Conservation (phyloP, 768 basidiomycete species). For the Guyanaporus albipodus region DNA sequence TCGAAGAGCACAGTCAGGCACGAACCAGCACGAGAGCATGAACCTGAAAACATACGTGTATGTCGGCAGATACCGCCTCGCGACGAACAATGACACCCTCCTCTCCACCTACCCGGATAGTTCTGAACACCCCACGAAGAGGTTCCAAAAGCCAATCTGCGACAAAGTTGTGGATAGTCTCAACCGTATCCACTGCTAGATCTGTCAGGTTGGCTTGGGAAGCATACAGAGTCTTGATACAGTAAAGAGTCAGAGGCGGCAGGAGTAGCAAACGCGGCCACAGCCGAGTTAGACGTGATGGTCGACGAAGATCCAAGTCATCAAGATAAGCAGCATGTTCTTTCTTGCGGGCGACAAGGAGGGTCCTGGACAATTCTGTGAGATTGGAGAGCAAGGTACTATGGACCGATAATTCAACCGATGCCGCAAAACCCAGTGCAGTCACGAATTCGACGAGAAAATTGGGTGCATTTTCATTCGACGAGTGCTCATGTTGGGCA, state of each 20-base stretch:
- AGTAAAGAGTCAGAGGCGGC: constrained; percentile 62
- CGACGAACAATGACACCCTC: constrained; percentile 70
- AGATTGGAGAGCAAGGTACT: constrained; percentile 12
- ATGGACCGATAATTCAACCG: constrained; percentile 11
- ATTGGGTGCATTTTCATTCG: constrained; percentile 2
- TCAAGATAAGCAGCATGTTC: constrained; percentile 30
- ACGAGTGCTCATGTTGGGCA: constrained; percentile 1
- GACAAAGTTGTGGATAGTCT: constrained; percentile 71
- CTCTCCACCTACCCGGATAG: constrained; percentile 78
- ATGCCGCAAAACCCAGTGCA: constrained; percentile 16
- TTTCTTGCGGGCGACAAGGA: constrained; percentile 27
- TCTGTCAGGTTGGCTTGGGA: constrained; percentile 57
- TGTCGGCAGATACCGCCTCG: constrained; percentile 81
- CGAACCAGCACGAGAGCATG: not conserved
- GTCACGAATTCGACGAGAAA: constrained; percentile 23
- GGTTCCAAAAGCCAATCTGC: constrained; percentile 86
- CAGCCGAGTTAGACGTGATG: constrained; percentile 59
- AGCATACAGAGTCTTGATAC: constrained; percentile 47
- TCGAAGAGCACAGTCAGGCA: not conserved
- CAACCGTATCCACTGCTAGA: constrained; percentile 53
- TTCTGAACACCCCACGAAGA: constrained; percentile 73
- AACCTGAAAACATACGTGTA: constrained; percentile 64
- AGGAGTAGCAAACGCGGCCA: constrained; percentile 83
- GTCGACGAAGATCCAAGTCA: constrained; percentile 51
- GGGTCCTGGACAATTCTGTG: constrained; percentile 13